Evolutionary conservation across 768 basidiomycete genomes (phyloP), one percentile per base, ranked within the genome.

Genomic region (Strobilomyces echinocephalus): DNA sequence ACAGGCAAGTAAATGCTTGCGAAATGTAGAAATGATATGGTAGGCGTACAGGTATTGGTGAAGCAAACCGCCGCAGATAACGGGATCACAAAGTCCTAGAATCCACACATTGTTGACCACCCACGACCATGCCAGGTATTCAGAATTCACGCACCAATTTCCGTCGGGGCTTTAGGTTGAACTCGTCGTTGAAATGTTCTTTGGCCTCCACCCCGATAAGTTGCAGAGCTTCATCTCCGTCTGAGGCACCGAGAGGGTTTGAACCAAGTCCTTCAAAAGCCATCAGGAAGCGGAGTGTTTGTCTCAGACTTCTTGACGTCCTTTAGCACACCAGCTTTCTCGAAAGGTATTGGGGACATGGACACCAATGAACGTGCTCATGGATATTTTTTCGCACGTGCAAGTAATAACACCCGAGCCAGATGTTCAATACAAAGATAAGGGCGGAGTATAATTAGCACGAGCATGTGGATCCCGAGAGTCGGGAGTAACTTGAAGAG

Each of bases 61-160:
- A 86, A 86, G 65, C 85, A 86, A 12, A 85, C 83, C 3, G 82
- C 80, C 2, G 83, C 82, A 57, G 79, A 79, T 14, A 83, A 66
- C 4, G 79, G 78, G 44, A 83, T 82, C 40, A 80, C 56, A 2
- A 70, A 49, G 60, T 83, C 82, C 80, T 81, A 49, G 3, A 14
- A n/a, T 26, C 36, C 26, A 24, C 24, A 14, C 8, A 15, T 30
- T 12, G 14, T 45, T 31, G 18, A 21, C 16, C 14, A 41, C 20
- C n/a, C 41, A 44, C 21, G 39, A 26, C 31, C 47, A 49, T 55
- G 28, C 12, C 12, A 16, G 30, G 20, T 24, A 5, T 16, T 3
- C 26, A 16, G 7, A 18, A 58, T 34, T 39, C 33, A 61, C 75
- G 14, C 59, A 84, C 84, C 60, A 85, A 70, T 66, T 85, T 87